Percentiles rank a stretch among this genome's conserved stretches.
These are phyloP conservation scores for Clonostachys chloroleuca DNA, from an alignment of 2,329 filamentous ascomycete genomes.

Conservation along the genomic window DNA sequence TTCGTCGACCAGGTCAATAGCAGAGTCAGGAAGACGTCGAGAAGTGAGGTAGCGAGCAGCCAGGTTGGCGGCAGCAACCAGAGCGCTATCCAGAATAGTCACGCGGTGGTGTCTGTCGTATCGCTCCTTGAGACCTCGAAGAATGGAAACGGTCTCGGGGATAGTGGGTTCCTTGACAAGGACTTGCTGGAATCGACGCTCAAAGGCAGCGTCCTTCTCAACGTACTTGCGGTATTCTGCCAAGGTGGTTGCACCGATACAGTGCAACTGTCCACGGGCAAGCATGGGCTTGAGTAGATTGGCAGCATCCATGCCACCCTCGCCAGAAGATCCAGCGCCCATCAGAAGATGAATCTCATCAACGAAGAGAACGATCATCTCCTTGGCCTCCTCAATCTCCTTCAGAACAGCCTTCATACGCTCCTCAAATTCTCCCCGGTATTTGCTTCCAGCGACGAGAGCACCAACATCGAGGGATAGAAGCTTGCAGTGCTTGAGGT, in stretches of 20 bases:
- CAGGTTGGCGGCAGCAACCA: conserved; percentile 86
- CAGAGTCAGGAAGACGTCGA: conserved; percentile 88
- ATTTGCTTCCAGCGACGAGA: conserved; percentile 95
- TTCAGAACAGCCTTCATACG: conserved; percentile 99
- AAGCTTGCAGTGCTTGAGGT: conserved; percentile 87
- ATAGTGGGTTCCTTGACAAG: conserved; percentile 91
- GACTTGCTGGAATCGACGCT: conserved; percentile 97
- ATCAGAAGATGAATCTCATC: conserved; percentile 98
- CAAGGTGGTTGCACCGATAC: conserved; percentile 94
- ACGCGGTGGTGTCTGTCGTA: conserved; percentile 99
- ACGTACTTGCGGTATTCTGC: conserved; percentile 98
- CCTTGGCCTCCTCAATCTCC: conserved; percentile 90
- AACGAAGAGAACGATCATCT: conserved; percentile 96
- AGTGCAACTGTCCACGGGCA: conserved; percentile 92
- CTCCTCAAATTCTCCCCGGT: conserved; percentile 97
- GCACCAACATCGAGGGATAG: conserved; percentile 94
- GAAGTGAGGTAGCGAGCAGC: conserved; percentile 91
- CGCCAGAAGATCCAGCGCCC: conserved; percentile 90
- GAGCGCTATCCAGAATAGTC: conserved; percentile 88
- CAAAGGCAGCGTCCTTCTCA: conserved; percentile 96
- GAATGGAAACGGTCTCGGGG: conserved; percentile 88
- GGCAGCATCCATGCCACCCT: conserved; percentile 97
- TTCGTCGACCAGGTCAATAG: conserved; percentile 94
- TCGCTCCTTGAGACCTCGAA: conserved; percentile 96
- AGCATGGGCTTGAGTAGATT: conserved; percentile 98